A percentile compares a stretch with the other conserved stretches of the same genome.
Evolutionary conservation across 139 green algal species (phyloP).

Genomic region (Volvox africanus): DNA sequence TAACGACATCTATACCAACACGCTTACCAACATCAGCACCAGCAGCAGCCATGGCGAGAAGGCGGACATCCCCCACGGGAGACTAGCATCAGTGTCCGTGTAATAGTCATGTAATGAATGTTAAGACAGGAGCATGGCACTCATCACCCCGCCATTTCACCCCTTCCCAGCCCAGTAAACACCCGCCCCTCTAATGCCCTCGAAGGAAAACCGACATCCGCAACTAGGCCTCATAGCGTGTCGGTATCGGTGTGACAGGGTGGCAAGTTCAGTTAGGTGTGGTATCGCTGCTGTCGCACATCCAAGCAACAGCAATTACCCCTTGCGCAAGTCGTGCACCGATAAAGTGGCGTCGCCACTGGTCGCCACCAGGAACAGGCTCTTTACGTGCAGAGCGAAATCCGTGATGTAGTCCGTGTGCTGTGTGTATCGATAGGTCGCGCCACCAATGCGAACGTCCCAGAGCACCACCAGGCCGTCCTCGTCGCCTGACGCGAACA

Average conservation of each 20-base stretch:
- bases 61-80: no score
- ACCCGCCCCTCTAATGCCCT: background rate
- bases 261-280: no score
- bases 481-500: constrained; percentile 83
- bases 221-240: no score
- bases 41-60: no score
- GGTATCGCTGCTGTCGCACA: no score
- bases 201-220: no score
- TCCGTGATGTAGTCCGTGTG: constrained; percentile 91
- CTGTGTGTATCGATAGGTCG: constrained; percentile 44
- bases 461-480: constrained; percentile 84
- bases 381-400: constrained; percentile 55
- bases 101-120: no score
- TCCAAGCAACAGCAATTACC: background rate
- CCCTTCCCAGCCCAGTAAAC: background rate
- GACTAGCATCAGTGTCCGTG: no score
- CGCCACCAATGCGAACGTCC: constrained; percentile 73
- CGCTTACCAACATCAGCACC: no score
- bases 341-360: constrained; percentile 90
- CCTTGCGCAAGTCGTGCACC: constrained; percentile 71
- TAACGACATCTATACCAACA: no score
- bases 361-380: constrained; percentile 72
- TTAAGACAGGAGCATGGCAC: no score
- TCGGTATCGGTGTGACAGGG: no score
- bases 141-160: background rate